Conservation (phyloP, 371 early-diverging fungal species). For the Smittium mucronatum region DNA sequence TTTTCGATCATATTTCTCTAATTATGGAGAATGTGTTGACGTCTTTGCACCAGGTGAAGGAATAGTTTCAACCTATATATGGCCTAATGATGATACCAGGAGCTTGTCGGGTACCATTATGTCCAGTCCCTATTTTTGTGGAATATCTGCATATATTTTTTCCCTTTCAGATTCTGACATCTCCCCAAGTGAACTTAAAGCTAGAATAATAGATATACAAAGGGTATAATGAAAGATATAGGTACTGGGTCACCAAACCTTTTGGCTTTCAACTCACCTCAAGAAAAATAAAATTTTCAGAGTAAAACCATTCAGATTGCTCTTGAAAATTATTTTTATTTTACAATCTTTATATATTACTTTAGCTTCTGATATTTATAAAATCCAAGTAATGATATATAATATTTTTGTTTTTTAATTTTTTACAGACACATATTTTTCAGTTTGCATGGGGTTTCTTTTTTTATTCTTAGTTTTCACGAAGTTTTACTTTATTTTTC, state of each 20-base stretch:
- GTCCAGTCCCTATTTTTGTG: slow-evolving; percentile 98
- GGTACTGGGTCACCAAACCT: slow-evolving; percentile 3
- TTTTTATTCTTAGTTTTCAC: too few relatives aligned
- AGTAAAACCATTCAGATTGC: too few relatives aligned
- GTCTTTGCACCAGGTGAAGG: slow-evolving; percentile 91
- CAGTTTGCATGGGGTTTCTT: too few relatives aligned
- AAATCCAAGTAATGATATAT: too few relatives aligned
- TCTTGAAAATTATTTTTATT: too few relatives aligned
- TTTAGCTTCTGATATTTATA: too few relatives aligned
- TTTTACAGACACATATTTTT: too few relatives aligned
- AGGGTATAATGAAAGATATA: neutral
- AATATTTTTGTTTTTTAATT: too few relatives aligned
- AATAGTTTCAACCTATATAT: slow-evolving; percentile 82
- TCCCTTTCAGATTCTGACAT: slow-evolving; percentile 45
- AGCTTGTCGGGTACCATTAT: slow-evolving; percentile 97
- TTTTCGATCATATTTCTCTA: slow-evolving; percentile 81
- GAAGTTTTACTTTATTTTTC: too few relatives aligned
- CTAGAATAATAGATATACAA: neutral
- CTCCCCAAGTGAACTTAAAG: slow-evolving; percentile 70
- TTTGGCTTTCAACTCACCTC: too few relatives aligned
- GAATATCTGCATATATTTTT: slow-evolving; percentile 82
- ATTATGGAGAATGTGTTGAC: slow-evolving; percentile 86
- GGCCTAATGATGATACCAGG: slow-evolving; percentile 54
- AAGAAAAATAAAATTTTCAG: too few relatives aligned
- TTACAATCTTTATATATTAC: too few relatives aligned